Percentiles rank a stretch among this genome's conserved stretches.
Evolutionary conservation across 768 basidiomycete species (phyloP).

Genomic region (Mycena albidolilacea): DNA sequence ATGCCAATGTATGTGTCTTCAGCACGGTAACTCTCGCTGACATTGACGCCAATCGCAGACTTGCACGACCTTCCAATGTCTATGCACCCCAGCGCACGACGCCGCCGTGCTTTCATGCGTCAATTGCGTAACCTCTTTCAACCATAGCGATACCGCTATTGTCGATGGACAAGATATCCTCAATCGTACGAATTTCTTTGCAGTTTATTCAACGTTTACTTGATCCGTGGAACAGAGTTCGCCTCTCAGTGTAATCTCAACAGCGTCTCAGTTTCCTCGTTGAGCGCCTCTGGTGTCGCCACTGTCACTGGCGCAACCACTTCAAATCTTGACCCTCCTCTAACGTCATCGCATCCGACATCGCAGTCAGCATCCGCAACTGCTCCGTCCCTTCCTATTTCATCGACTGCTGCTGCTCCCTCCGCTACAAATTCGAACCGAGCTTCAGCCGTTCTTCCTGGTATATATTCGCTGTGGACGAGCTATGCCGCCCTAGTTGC

Average conservation of each 20-base stretch:
- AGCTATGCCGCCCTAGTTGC: neutral
- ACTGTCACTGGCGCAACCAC: constrained; percentile 32
- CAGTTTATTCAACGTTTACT: neutral
- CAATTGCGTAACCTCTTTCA: constrained; percentile 45
- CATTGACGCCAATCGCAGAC: constrained; percentile 50
- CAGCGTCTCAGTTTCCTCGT: constrained; percentile 22
- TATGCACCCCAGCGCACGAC: constrained; percentile 46
- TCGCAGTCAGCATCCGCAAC: constrained; percentile 6
- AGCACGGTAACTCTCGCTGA: no score
- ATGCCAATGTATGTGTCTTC: constrained; percentile 25
- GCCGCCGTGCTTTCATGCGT: constrained; percentile 48
- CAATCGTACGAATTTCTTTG: constrained; percentile 41
- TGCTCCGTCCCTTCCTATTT: constrained; percentile 1
- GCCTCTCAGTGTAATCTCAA: constrained; percentile 29
- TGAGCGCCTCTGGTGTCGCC: constrained; percentile 32
- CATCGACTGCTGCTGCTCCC: constrained; percentile 10
- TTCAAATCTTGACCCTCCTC: constrained; percentile 9
- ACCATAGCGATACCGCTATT: constrained; percentile 34
- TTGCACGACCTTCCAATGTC: constrained; percentile 44
- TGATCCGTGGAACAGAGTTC: constrained; percentile 11
- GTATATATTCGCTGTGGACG: neutral
- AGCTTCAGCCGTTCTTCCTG: neutral
- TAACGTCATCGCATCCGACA: neutral
- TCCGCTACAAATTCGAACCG: constrained; percentile 3
- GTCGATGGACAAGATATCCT: constrained; percentile 44